Evolutionary conservation across 495 filamentous ascomycete species (phyloP), one percentile per base, ranked within the genome.

Genomic region (Corynascus novoguineensis): DNA sequence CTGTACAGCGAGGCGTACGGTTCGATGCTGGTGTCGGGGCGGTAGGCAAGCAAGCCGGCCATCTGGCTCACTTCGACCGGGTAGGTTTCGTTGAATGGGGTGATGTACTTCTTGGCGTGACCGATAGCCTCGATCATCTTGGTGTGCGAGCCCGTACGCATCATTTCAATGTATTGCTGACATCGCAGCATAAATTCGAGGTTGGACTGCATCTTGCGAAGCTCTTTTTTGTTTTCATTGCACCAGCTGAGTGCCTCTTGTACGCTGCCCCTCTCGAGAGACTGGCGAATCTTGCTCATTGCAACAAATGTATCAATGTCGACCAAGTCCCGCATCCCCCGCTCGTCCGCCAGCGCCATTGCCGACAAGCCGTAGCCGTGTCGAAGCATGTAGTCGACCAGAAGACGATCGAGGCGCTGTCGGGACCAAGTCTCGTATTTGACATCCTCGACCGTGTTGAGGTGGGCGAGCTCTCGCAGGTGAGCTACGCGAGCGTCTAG

Each of bases 171-270:
- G 68, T 88, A 97, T 67, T 97, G 90, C 71, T 98, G 93, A 61
- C 95, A 77, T n/a, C 95, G 84, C 10, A 98, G 80, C 77, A 95
- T 87, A 67, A 95, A 93, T 68, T 97, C 95, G 27, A 98, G 80
- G 49, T 87, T 90, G 62, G 86, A 90, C 86, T 79, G 83, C 70
- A 88, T 86, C 74, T 88, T 91, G 64, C 90, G 86, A 50, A 97
- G 73, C 46, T 86, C 85, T 50, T 88, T 86, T 71, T 90, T 92
- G 68, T 96, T 96, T 66, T 97, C 93, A 31, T 73, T 79, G 72
- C 92, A 97, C 93, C 93, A 98, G 19, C 81, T 80, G 53, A 97
- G 68, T 35, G 88, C 90, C 66, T 93, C 89, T 50, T 77, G 77
- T 4, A 89, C 86, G 46, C 83, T 87, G n/a, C 86, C 83, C 24